Evolutionary conservation across 2,329 filamentous ascomycete species (phyloP).

Genomic region (Fusarium oxysporum): DNA sequence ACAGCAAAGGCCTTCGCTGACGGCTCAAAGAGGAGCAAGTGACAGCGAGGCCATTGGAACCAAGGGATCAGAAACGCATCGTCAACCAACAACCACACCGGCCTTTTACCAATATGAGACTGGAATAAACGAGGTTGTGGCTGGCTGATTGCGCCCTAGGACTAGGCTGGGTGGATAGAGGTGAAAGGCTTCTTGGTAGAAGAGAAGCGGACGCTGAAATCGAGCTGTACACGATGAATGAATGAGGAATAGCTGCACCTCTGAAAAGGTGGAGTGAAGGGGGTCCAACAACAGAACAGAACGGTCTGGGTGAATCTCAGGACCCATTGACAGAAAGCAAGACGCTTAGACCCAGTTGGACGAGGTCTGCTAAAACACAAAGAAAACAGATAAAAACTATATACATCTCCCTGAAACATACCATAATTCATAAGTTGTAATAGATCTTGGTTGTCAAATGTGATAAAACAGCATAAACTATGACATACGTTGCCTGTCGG

Average conservation of each 20-base stretch:
- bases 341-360: slow-evolving; percentile 24
- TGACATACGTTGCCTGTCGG: background rate
- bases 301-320: slow-evolving; percentile 12
- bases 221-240: slow-evolving; percentile 26
- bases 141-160: slow-evolving; percentile 30
- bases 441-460: background rate
- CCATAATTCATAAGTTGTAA: slow-evolving; percentile 5
- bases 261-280: slow-evolving; percentile 22
- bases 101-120: slow-evolving; percentile 5
- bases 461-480: background rate
- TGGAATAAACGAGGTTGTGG: slow-evolving; percentile 22
- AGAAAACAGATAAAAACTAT: slow-evolving; percentile 4
- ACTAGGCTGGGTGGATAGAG: slow-evolving; percentile 29
- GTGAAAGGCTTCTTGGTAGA: slow-evolving; percentile 20
- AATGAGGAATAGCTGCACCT: slow-evolving; percentile 32
- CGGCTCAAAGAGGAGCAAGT: slow-evolving; percentile 24
- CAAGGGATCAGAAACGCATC: slow-evolving; percentile 21
- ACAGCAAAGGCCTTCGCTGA: slow-evolving; percentile 7
- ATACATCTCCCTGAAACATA: background rate
- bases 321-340: slow-evolving; percentile 15
- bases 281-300: slow-evolving; percentile 7
- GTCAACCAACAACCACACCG: slow-evolving; percentile 20
- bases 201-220: slow-evolving; percentile 24
- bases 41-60: slow-evolving; percentile 31
- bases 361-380: slow-evolving; percentile 12